These are phyloP conservation scores for Kuraishia hungarica DNA, from an alignment of 805 yeast species.

Conservation along the genomic window DNA sequence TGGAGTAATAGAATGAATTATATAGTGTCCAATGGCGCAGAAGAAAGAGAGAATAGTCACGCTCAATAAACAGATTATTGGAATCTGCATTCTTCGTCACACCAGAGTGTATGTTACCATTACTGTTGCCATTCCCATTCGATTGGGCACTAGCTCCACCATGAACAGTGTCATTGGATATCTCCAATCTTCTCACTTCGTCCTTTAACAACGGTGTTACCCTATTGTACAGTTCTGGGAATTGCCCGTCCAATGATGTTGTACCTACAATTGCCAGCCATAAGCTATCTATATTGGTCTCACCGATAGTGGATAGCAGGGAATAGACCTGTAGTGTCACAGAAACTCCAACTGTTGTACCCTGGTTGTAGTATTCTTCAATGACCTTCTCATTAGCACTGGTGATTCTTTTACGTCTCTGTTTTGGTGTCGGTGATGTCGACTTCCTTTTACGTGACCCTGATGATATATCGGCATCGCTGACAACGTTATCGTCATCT, in stretches of 20 bases:
- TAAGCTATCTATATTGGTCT: constrained; percentile 55
- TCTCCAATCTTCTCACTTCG: constrained; percentile 68
- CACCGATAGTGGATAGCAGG: constrained; percentile 73
- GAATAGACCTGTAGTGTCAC: constrained; percentile 76
- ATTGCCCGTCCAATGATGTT: constrained; percentile 64
- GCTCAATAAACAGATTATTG: constrained; percentile 49
- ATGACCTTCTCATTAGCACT: constrained; percentile 43
- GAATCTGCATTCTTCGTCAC: constrained; percentile 21
- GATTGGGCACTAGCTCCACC: constrained; percentile 2
- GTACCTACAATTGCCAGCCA: constrained; percentile 92
- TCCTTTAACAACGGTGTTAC: constrained; percentile 70
- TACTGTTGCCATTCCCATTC: constrained; percentile 5
- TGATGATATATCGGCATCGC: constrained; percentile 20
- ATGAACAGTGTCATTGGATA: constrained; percentile 15
- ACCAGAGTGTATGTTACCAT: constrained; percentile 8
- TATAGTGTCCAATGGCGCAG: constrained; percentile 91
- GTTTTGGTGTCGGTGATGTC: constrained; percentile 19
- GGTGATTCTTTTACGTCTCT: constrained; percentile 30
- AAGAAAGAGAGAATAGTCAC: constrained; percentile 79
- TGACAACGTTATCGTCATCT: constrained; percentile 19
- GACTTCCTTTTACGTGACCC: constrained; percentile 23
- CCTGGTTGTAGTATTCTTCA: constrained; percentile 76
- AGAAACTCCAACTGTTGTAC: constrained; percentile 70
- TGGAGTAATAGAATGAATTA: constrained; percentile 85
- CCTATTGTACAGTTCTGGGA: constrained; percentile 66